Base-by-base conservation (phyloP, 345 rosid genomes). In the Viola odorata region DNA sequence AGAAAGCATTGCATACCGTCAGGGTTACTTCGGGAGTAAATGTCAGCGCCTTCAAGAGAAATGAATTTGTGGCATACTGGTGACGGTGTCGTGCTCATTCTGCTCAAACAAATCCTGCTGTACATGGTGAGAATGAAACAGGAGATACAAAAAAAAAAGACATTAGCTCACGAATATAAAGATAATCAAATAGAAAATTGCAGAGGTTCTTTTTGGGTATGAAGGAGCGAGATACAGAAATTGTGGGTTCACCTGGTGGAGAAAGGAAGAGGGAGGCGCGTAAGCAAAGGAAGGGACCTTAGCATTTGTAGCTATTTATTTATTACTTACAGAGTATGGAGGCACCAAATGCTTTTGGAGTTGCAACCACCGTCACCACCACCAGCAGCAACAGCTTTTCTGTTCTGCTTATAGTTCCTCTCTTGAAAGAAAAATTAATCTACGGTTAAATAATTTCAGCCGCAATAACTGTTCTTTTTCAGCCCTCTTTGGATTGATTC, bases 21-120 rank as follows among this genome's bases (percentile, higher is more conserved):
- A 69, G 72, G 49, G 54, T 75, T 68, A 13, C 79, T 71, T 65
- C 59, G 70, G 6, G 77, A 76, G 66, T 38, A 39, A 12, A 70
- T 16, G 72, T 75, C 90, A 44, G 60, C 68, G 40, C 78, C 84
- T 69, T 80, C 86, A 37, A 80, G 73, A 10, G 86, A 66, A 53
- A 84, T 63, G 50, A 90, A 85, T 62, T 79, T 86, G 2, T 84
- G 82, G 65, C 69, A 68, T 57, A 56, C 42, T 12, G 77, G 81
- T 60, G 80, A 62, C 38, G 63, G 67, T 4, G 48, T 71, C 37
- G 82, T 47, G 53, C 80, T 81, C 90, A 89, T 89, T 68, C 73
- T 81, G 37, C 58, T 60, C 7, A 58, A 50, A 53, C 58, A 37
- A 50, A 66, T 61, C 61, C 70, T 69, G 64, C 85, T 68, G 60